Percentiles rank a stretch among this genome's conserved stretches.
Conservation (phyloP, 805 yeast species). For the Saccharomycopsis sp. region DNA sequence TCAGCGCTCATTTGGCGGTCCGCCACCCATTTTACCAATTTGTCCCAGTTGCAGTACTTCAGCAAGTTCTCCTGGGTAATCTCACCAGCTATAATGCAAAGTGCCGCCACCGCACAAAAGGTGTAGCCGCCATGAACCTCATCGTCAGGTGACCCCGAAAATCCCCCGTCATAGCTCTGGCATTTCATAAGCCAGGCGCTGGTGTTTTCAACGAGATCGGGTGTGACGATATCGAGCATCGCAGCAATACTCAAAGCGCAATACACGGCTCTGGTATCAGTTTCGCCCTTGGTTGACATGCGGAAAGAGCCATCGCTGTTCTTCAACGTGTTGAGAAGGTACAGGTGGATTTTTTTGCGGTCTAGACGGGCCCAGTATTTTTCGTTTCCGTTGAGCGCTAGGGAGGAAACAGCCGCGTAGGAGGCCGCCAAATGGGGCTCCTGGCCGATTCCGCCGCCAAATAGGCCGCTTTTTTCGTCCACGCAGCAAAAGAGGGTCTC, state of each 20-base stretch:
- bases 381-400: slow-evolving; percentile 45
- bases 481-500: slow-evolving; percentile 29
- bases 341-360: slow-evolving; percentile 42
- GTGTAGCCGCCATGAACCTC: slow-evolving; percentile 99
- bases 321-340: slow-evolving; percentile 59
- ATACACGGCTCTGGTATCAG: slow-evolving; percentile 79
- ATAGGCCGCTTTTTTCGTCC: slow-evolving; percentile 47
- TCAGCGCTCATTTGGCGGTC: slow-evolving; percentile 66
- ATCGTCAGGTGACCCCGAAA: slow-evolving; percentile 72
- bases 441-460: slow-evolving; percentile 84
- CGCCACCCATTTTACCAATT: slow-evolving; percentile 59
- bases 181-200: slow-evolving; percentile 58
- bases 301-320: slow-evolving; percentile 66
- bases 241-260: slow-evolving; percentile 76
- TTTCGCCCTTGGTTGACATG: slow-evolving; percentile 75
- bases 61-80: slow-evolving; percentile 32
- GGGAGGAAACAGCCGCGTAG: slow-evolving; percentile 66
- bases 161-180: slow-evolving; percentile 95
- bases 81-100: slow-evolving; percentile 22
- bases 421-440: slow-evolving; percentile 78
- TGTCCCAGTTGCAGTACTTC: slow-evolving; percentile 40
- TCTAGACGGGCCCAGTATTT: slow-evolving; percentile 21
- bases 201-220: slow-evolving; percentile 47
- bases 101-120: slow-evolving; percentile 73
- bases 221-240: slow-evolving; percentile 54